These are phyloP conservation scores for Helicostylum pulchrum DNA, from an alignment of 192 early-diverging fungal genomes.

Conservation along the genomic window DNA sequence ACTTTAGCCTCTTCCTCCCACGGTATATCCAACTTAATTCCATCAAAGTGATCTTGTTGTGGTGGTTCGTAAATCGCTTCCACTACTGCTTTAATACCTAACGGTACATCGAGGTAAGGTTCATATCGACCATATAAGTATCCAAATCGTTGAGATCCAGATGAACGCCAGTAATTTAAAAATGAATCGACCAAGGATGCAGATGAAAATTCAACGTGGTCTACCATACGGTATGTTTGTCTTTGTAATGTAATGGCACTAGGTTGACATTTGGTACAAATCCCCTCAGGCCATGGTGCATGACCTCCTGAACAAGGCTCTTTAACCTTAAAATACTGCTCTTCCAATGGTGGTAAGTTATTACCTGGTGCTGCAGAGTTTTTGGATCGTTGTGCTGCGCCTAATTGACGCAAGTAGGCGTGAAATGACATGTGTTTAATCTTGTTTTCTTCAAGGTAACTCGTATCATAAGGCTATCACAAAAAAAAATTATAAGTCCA, in stretches of 20 bases:
- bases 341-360: constrained; percentile 82
- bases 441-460: constrained; percentile 83
- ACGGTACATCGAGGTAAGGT: constrained; percentile 83
- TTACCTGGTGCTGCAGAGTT: constrained; percentile 37
- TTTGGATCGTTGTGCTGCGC: constrained; percentile 65
- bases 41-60: constrained; percentile 77
- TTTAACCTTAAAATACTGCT: constrained; percentile 76
- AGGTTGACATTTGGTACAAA: constrained; percentile 98
- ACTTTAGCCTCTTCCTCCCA: constrained; percentile 59
- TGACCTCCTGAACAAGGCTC: constrained; percentile 76
- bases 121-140: constrained; percentile 92
- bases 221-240: constrained; percentile 90
- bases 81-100: constrained; percentile 96
- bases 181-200: constrained; percentile 77
- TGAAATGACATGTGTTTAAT: constrained; percentile 99
- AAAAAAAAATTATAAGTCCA: no score
- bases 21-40: constrained; percentile 56
- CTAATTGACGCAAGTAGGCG: constrained; percentile 77
- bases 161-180: constrained; percentile 81
- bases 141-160: constrained; percentile 90
- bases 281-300: constrained; percentile 87
- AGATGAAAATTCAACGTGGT: constrained; percentile 93
- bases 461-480: constrained; percentile 86
- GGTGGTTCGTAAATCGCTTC: constrained; percentile 92
- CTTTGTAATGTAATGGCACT: constrained; percentile 84